These are phyloP conservation scores for Polygonum maritimum DNA, from an alignment of 148 eudicot species.

Conservation along the genomic window DNA sequence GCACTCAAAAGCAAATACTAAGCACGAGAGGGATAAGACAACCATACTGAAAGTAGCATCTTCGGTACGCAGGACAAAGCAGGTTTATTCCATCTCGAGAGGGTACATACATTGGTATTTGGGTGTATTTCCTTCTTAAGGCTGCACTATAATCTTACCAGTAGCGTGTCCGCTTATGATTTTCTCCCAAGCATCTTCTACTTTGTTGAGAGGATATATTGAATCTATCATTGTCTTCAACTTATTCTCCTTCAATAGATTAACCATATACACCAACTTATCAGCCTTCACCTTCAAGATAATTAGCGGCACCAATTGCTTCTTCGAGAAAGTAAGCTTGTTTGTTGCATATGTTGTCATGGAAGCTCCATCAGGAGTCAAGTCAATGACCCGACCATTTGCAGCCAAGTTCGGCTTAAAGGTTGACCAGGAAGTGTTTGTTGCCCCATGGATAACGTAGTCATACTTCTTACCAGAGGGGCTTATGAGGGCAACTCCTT, in stretches of 20 bases:
- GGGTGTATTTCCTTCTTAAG: not conserved
- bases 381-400: constrained; percentile 41
- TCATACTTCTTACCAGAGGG: constrained; percentile 48
- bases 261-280: constrained; percentile 31
- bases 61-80: too few species aligned
- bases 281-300: constrained; percentile 21
- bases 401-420: constrained; percentile 36
- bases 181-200: constrained; percentile 57
- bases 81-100: too few species aligned
- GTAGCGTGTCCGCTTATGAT: constrained; percentile 49
- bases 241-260: constrained; percentile 48
- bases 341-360: constrained; percentile 27
- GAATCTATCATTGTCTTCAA: constrained; percentile 40
- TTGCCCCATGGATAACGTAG: constrained; percentile 33
- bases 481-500: constrained; percentile 42
- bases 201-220: constrained; percentile 32
- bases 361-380: constrained; percentile 21
- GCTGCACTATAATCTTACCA: constrained; percentile 50
- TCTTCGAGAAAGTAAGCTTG: constrained; percentile 38
- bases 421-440: constrained; percentile 37
- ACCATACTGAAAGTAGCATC: too few species aligned
- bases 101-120: too few species aligned
- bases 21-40: too few species aligned
- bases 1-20: too few species aligned
- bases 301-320: constrained; percentile 30